phyloP scores from a whole-genome alignment of 768 basidiomycete genomes.

The Tricholoma sp. region DNA sequence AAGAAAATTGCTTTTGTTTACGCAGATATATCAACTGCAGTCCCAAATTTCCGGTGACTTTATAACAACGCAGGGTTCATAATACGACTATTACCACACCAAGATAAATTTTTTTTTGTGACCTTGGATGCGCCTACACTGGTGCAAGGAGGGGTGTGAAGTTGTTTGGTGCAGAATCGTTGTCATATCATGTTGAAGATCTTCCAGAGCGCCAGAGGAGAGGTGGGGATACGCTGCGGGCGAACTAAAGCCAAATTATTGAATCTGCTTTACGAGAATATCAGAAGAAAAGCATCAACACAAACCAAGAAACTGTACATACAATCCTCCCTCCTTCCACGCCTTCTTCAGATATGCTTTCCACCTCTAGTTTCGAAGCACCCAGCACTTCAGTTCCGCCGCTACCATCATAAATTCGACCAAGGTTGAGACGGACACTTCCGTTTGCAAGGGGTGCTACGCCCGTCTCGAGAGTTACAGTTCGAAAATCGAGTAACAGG shows the following conservation, averaged over 20 bases:
- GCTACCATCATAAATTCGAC: constrained; percentile 48
- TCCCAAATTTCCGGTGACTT: no score
- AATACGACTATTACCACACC: no score
- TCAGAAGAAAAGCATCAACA: constrained; percentile 7
- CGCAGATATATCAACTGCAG: no score
- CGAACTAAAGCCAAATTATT: constrained; percentile 45
- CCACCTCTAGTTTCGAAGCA: constrained; percentile 77
- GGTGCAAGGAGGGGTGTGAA: constrained; percentile 44
- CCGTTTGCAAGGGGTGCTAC: constrained; percentile 81
- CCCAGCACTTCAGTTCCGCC: constrained; percentile 77
- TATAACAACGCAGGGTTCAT: no score
- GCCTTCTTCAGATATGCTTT: constrained; percentile 41
- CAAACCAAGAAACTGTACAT: constrained; percentile 76
- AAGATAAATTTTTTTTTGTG: no score
- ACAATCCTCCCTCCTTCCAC: constrained; percentile 57
- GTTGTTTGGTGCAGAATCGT: constrained; percentile 58
- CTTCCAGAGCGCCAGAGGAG: constrained; percentile 60
- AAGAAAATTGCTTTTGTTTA: no score
- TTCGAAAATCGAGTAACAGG: constrained; percentile 56
- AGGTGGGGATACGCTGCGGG: constrained; percentile 27
- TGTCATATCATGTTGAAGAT: constrained; percentile 71
- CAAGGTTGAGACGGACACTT: constrained; percentile 73
- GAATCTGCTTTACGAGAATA: constrained; percentile 3
- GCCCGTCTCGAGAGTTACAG: constrained; percentile 70
- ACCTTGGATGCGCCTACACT: no score